These are phyloP conservation scores for Ehretia macrophylla DNA, from an alignment of 257 asterid species.

Conservation along the genomic window DNA sequence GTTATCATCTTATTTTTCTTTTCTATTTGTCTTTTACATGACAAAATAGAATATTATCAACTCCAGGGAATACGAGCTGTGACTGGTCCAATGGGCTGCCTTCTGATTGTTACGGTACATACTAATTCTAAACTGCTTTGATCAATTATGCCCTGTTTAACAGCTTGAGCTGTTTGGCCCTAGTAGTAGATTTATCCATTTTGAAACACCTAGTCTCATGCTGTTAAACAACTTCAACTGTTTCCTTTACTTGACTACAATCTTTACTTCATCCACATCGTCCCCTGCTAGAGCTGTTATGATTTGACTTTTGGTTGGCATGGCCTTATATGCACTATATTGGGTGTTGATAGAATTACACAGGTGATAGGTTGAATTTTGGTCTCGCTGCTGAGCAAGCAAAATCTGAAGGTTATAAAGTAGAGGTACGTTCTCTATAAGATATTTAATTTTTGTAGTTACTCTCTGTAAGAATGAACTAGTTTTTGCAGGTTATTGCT, in stretches of 20 bases:
- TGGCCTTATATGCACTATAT: conserved; percentile 10
- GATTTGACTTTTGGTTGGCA: neutral
- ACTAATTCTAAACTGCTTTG: neutral
- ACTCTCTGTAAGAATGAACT: neutral
- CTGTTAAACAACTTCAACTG: too few species aligned
- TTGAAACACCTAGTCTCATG: neutral
- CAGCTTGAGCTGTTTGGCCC: too few species aligned
- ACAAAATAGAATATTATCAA: conserved; percentile 10
- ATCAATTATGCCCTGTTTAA: neutral
- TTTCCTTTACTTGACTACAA: too few species aligned
- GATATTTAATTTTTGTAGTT: neutral
- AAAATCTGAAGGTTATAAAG: conserved; percentile 91
- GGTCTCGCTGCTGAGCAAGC: conserved; percentile 99
- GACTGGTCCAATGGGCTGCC: conserved; percentile 92
- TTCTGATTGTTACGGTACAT: conserved; percentile 84
- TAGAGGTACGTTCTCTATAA: conserved; percentile 57
- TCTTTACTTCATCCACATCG: too few species aligned
- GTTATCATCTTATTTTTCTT: conserved; percentile 14
- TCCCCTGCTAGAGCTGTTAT: neutral
- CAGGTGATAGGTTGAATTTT: conserved; percentile 92
- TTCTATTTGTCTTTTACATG: conserved; percentile 10
- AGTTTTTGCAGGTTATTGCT: neutral
- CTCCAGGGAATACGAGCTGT: conserved; percentile 91
- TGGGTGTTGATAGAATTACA: conserved; percentile 63
- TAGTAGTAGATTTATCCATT: neutral